These are phyloP conservation scores for Cytidiella melzeri DNA, from an alignment of 768 basidiomycete species.

Conservation along the genomic window DNA sequence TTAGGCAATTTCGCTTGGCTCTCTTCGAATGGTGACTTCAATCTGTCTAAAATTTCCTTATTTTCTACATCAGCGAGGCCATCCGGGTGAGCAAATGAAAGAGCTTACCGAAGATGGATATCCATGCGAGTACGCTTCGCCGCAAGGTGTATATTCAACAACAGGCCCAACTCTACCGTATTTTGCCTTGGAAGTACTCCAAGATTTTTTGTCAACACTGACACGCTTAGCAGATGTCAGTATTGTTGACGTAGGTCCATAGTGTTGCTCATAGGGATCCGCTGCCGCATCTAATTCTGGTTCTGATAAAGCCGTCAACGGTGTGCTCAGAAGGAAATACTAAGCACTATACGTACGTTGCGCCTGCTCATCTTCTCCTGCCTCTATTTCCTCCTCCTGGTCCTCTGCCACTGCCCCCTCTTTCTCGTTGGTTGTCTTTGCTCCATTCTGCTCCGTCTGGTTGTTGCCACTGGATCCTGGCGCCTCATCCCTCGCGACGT, in stretches of 20 bases:
- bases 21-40: slow-evolving; percentile 48
- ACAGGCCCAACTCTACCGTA: slow-evolving; percentile 54
- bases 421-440: background rate
- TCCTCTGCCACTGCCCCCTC: slow-evolving; percentile 16
- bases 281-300: slow-evolving; percentile 13
- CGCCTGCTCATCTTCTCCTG: slow-evolving; percentile 10
- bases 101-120: background rate
- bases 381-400: slow-evolving; percentile 17
- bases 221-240: slow-evolving; percentile 44
- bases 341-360: background rate
- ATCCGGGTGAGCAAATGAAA: background rate
- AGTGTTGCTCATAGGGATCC: slow-evolving; percentile 68
- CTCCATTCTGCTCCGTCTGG: background rate
- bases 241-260: slow-evolving; percentile 51
- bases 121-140: slow-evolving; percentile 4
- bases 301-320: background rate
- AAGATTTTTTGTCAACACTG: slow-evolving; percentile 49
- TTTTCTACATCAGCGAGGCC: background rate
- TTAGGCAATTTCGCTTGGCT: slow-evolving; percentile 47
- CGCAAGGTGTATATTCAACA: slow-evolving; percentile 39
- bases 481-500: slow-evolving; percentile 4
- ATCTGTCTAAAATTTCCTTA: slow-evolving; percentile 47
- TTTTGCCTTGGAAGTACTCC: slow-evolving; percentile 45
- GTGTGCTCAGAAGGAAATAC: background rate
- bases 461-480: background rate